Conservation (phyloP, 2,329 filamentous ascomycete genomes). For the Sclerotiophoma versabilis region DNA sequence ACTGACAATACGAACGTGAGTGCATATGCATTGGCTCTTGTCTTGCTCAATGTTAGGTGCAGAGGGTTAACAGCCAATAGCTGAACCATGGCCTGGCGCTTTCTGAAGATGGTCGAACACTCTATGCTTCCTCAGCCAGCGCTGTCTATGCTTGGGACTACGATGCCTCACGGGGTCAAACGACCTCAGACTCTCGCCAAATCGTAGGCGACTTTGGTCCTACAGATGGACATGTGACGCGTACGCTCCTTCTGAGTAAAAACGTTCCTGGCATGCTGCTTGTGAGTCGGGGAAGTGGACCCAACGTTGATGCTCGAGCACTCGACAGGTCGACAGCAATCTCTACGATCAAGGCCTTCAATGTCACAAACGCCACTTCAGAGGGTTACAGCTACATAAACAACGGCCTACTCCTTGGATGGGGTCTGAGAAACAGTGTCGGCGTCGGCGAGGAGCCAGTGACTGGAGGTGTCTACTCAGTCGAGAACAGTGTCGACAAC, state of each 20-base stretch:
- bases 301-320: conserved; percentile 67
- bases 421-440: conserved; percentile 77
- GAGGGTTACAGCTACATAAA: conserved; percentile 59
- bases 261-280: conserved; percentile 65
- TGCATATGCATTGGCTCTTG: not conserved
- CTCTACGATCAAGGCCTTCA: conserved; percentile 72
- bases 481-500: conserved; percentile 76
- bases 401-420: conserved; percentile 62
- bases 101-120: conserved; percentile 56
- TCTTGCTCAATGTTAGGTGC: not conserved
- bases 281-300: conserved; percentile 69
- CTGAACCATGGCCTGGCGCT: conserved; percentile 62
- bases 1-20: conserved; percentile 41
- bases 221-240: conserved; percentile 65
- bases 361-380: conserved; percentile 54
- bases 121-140: conserved; percentile 64
- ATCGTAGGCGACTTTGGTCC: conserved; percentile 69
- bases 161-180: conserved; percentile 57
- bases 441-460: conserved; percentile 70
- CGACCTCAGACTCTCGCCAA: conserved; percentile 58
- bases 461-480: conserved; percentile 60
- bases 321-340: conserved; percentile 62
- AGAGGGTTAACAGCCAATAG: conserved; percentile 22
- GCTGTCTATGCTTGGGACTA: conserved; percentile 72
- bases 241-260: conserved; percentile 69